Conservation (phyloP, 148 eudicot genomes). For the Camellia japonica region DNA sequence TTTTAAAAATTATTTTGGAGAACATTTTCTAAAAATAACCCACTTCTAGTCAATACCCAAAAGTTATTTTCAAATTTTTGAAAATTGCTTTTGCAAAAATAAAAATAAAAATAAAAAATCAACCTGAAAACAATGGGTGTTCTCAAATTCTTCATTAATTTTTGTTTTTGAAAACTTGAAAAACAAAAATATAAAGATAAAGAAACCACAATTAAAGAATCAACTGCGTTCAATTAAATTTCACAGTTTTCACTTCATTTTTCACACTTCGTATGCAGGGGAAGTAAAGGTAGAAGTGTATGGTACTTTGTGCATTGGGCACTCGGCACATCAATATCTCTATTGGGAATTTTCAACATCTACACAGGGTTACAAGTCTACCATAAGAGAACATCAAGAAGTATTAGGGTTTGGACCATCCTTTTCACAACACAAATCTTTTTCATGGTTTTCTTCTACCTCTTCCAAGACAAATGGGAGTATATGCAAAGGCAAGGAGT, state of each 20-base stretch:
- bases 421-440: constrained; percentile 64
- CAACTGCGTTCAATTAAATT: neutral
- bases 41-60: no score
- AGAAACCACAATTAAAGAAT: no score
- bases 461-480: constrained; percentile 88
- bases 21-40: no score
- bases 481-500: constrained; percentile 54
- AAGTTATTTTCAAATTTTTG: no score
- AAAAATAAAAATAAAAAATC: no score
- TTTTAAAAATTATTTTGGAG: no score
- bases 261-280: constrained; percentile 35
- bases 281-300: constrained; percentile 51
- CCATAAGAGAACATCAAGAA: constrained; percentile 51
- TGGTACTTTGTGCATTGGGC: constrained; percentile 83
- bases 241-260: neutral
- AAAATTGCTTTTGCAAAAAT: no score
- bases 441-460: constrained; percentile 56
- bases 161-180: no score
- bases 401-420: constrained; percentile 42
- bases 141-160: no score
- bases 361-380: constrained; percentile 82
- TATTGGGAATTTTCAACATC: constrained; percentile 72
- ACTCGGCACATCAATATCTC: constrained; percentile 57
- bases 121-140: no score
- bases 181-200: no score